phyloP scores from a whole-genome alignment of 139 green algal species.

The Gonium pectorale region DNA sequence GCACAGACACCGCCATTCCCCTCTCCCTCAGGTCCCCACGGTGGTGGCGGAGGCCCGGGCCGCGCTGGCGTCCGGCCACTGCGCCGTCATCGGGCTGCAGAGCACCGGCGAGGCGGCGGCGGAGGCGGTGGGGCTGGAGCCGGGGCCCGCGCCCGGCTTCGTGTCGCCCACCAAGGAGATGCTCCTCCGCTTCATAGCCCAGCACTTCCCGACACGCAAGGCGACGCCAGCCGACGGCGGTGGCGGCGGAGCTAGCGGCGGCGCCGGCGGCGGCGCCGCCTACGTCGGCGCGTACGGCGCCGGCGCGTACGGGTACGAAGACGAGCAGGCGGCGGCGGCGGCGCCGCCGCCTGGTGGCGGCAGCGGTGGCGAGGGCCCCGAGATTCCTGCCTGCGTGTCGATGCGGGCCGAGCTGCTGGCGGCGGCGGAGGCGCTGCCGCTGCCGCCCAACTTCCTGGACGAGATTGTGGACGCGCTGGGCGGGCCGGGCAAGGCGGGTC shows the following conservation, averaged over 20 bases:
- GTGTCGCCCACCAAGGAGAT: constrained; percentile 84
- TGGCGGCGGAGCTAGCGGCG: too few species aligned
- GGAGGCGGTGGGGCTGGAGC: constrained; percentile 60
- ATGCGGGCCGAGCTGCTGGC: constrained; percentile 64
- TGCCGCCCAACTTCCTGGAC: constrained; percentile 93
- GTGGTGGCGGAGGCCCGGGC: constrained; percentile 76
- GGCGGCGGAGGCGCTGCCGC: constrained; percentile 56
- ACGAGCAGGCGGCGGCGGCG: not conserved
- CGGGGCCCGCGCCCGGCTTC: constrained; percentile 70
- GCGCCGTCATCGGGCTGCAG: constrained; percentile 88
- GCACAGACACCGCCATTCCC: too few species aligned
- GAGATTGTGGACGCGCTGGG: constrained; percentile 86
- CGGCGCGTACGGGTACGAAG: not conserved
- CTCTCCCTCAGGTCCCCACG: constrained; percentile 69
- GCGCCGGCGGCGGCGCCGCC: not conserved
- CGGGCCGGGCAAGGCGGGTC: constrained; percentile 65
- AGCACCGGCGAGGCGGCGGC: constrained; percentile 68
- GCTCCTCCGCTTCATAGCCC: constrained; percentile 61
- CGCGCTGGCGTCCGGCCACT: constrained; percentile 67
- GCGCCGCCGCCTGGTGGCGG: not conserved
- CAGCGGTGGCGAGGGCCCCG: not conserved
- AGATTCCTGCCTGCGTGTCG: constrained; percentile 43
- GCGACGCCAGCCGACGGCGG: not conserved
- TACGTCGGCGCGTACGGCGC: not conserved
- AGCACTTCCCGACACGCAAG: constrained; percentile 37